These are phyloP conservation scores for Cordyceps cicadae DNA, from an alignment of 2,329 filamentous ascomycete species.

Conservation along the genomic window DNA sequence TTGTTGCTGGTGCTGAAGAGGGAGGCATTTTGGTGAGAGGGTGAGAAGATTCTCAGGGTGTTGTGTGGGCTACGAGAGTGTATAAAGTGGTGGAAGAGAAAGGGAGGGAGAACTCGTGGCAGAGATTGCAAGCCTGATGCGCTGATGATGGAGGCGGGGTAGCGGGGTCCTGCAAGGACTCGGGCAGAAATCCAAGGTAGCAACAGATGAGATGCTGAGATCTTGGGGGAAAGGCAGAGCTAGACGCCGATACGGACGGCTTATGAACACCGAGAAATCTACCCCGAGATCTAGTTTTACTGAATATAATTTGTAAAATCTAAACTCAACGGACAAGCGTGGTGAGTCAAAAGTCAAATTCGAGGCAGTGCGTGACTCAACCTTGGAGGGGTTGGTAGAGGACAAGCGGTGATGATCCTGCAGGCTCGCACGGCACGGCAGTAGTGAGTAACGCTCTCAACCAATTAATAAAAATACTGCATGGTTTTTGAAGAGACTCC, in stretches of 20 bases:
- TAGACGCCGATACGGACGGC: neutral
- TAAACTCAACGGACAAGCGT: neutral
- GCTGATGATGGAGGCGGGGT: slow-evolving; percentile 12
- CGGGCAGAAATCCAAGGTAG: slow-evolving; percentile 3
- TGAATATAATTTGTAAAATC: neutral
- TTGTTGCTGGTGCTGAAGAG: slow-evolving; percentile 36
- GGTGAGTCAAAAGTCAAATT: neutral
- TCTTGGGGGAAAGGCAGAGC: neutral
- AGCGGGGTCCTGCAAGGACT: slow-evolving; percentile 8
- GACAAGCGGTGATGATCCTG: neutral
- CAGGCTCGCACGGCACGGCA: neutral
- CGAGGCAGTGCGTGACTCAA: slow-evolving; percentile 4
- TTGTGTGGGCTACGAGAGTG: neutral
- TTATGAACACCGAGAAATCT: no score
- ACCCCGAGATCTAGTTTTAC: neutral
- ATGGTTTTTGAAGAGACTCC: no score
- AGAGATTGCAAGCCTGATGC: slow-evolving; percentile 6
- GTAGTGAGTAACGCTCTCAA: neutral
- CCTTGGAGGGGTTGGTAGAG: neutral
- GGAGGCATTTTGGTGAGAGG: slow-evolving; percentile 32
- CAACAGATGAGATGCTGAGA: neutral
- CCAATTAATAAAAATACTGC: neutral
- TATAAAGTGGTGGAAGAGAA: neutral
- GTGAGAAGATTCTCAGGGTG: slow-evolving; percentile 11
- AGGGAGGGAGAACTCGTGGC: neutral